Percentiles rank a stretch among this genome's conserved stretches.
These are phyloP conservation scores for Purpureocillium takamizusanense DNA, from an alignment of 2,329 filamentous ascomycete species.

Conservation along the genomic window DNA sequence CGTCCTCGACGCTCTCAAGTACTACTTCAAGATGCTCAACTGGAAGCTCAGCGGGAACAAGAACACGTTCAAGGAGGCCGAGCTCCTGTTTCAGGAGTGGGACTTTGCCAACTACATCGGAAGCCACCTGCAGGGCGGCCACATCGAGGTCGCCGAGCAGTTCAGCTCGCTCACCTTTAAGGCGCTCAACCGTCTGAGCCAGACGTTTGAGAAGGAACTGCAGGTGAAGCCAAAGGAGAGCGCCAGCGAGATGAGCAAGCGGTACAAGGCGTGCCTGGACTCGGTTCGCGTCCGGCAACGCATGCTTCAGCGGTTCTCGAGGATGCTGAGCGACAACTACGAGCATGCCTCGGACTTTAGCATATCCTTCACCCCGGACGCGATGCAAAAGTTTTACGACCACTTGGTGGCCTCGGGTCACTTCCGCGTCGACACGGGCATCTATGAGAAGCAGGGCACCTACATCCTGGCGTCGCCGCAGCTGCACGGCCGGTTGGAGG, in stretches of 20 bases:
- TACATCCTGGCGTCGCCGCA: constrained; percentile 80
- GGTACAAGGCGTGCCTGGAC: constrained; percentile 91
- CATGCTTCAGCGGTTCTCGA: constrained; percentile 91
- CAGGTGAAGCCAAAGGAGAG: constrained; percentile 78
- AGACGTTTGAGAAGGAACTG: constrained; percentile 86
- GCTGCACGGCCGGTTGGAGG: constrained; percentile 64
- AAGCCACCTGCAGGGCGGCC: constrained; percentile 80
- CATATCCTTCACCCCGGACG: constrained; percentile 60
- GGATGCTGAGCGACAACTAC: constrained; percentile 84
- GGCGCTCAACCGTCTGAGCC: constrained; percentile 76
- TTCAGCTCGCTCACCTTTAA: constrained; percentile 93
- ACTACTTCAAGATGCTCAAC: constrained; percentile 97
- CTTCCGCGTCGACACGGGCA: constrained; percentile 70
- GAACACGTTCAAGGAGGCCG: constrained; percentile 98
- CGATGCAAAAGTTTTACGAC: constrained; percentile 69
- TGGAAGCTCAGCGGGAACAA: constrained; percentile 97
- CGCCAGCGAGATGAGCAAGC: constrained; percentile 83
- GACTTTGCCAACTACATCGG: constrained; percentile 93
- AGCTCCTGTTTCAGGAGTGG: constrained; percentile 96
- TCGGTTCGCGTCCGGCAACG: constrained; percentile 92
- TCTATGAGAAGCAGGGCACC: constrained; percentile 63
- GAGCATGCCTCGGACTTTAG: constrained; percentile 96
- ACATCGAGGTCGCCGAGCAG: constrained; percentile 95
- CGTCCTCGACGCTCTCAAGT: constrained; percentile 86
- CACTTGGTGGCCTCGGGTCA: constrained; percentile 75